Evolutionary conservation across 495 filamentous ascomycete species (phyloP).

Genomic region (Penicillium soppii): DNA sequence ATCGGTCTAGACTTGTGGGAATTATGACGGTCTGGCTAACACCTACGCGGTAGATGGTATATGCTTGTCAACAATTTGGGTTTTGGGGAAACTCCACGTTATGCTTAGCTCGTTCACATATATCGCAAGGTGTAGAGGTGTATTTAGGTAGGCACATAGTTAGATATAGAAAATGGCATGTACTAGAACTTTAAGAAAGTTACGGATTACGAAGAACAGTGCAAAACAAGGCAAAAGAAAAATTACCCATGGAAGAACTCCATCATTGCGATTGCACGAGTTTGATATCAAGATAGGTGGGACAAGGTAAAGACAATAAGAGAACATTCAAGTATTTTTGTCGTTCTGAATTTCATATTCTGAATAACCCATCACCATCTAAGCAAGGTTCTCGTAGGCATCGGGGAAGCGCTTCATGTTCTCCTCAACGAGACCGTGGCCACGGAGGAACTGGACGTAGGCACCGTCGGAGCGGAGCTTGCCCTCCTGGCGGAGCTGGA

Average conservation of each 20-base stretch:
- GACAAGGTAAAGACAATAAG: slow-evolving; percentile 18
- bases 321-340: slow-evolving; percentile 30
- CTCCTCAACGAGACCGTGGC: slow-evolving; percentile 77
- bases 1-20: neutral
- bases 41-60: neutral
- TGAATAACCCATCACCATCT: slow-evolving; percentile 35
- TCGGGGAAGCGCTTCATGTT: slow-evolving; percentile 94
- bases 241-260: slow-evolving; percentile 30
- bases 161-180: neutral
- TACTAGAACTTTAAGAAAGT: neutral
- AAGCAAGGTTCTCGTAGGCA: slow-evolving; percentile 67
- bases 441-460: slow-evolving; percentile 96
- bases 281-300: slow-evolving; percentile 26
- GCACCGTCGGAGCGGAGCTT: slow-evolving; percentile 93
- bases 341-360: slow-evolving; percentile 31
- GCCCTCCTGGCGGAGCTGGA: slow-evolving; percentile 85
- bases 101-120: too few species aligned
- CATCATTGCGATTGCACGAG: slow-evolving; percentile 25
- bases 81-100: too few species aligned
- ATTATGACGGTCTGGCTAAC: neutral
- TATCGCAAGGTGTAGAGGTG: too few species aligned
- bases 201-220: neutral
- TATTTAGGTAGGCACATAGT: too few species aligned
- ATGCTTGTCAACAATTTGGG: neutral
- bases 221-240: slow-evolving; percentile 3